Conservation (phyloP, 2,329 filamentous ascomycete species). For the Alternaria viburni region DNA sequence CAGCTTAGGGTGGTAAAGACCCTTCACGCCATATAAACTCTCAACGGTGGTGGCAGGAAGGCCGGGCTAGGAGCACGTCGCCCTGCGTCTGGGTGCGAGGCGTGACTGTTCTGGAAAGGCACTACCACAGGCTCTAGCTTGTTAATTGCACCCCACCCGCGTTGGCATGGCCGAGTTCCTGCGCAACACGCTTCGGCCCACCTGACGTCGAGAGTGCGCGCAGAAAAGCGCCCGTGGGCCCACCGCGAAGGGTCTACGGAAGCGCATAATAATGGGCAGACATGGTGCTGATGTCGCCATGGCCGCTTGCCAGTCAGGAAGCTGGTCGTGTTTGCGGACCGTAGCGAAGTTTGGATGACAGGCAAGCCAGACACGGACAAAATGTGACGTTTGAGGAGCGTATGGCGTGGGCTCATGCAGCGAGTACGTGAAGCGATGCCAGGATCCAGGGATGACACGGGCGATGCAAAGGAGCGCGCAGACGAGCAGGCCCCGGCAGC, state of each 20-base stretch:
- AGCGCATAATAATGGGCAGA: constrained; percentile 12
- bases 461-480: constrained; percentile 2
- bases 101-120: constrained; percentile 31
- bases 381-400: constrained; percentile 28
- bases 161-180: constrained; percentile 25
- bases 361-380: constrained; percentile 17
- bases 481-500: constrained; percentile 8
- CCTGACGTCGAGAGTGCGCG: constrained; percentile 20
- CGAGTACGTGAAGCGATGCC: constrained; percentile 20
- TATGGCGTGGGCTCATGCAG: constrained; percentile 21
- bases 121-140: constrained; percentile 28
- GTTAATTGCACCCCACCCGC: constrained; percentile 21
- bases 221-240: constrained; percentile 14
- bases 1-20: constrained; percentile 8
- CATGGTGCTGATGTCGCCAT: constrained; percentile 19
- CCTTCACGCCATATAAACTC: constrained; percentile 13
- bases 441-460: constrained; percentile 13
- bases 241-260: constrained; percentile 19
- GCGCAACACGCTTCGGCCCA: constrained; percentile 30
- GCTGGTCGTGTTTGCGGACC: constrained; percentile 20
- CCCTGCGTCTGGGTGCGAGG: constrained; percentile 22
- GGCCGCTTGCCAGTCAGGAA: constrained; percentile 11
- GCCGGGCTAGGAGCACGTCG: constrained; percentile 16
- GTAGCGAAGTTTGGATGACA: constrained; percentile 20
- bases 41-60: constrained; percentile 28